Base-by-base conservation (phyloP, 2,329 filamentous ascomycete genomes). In the Periconia macrospinosa region DNA sequence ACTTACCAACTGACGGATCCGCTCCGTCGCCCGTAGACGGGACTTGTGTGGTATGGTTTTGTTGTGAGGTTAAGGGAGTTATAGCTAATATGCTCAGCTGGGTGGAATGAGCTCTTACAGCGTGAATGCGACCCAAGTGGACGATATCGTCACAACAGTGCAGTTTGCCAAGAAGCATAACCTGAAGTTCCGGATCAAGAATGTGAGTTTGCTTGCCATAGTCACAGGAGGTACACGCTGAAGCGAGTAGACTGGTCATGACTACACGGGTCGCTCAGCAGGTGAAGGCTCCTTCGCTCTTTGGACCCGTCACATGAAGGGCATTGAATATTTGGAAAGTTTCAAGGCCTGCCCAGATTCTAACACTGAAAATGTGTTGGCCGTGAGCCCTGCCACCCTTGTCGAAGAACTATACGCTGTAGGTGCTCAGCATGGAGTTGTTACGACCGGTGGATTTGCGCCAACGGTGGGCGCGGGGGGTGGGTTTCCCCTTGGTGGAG, bases 391-490 rank as follows among this genome's bases (percentile, higher is more conserved):
- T 14, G 68, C 68, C 27, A 60, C 69, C 1, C 54, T 57, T 27
- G 62, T 51, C 2, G 54, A 47, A 11, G 67, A 71, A 60, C 18
- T 13, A 9, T 18, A 30, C n/a, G 18, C 33, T 9, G 51, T 15
- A 11, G 71, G 1, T 60, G 75, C 14, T 3, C 17, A 23, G 7
- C 15, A 47, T 8, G 52, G 52, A 2, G 40, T 51, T 35, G 45
- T 52, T 6, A 19, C 47, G 6, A 23, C 53, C 11, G 18, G 18
- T 20, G 54, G 51, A 11, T 44, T 15, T 14, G 50, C 50, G 66
- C 49, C 57, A 45, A 78, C 75, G 2, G 79, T 84, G 13, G 81
- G 81, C n/a, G 68, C 79, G 65, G 75, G 33, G 14, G 55, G 55
- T 18, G 54, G 69, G 10, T 73, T 61, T 59, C 56, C 61, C 18